Evolutionary conservation across 805 yeast genomes (phyloP), one percentile per base, ranked within the genome.

Genomic region (Saccharomycopsis selenospora): DNA sequence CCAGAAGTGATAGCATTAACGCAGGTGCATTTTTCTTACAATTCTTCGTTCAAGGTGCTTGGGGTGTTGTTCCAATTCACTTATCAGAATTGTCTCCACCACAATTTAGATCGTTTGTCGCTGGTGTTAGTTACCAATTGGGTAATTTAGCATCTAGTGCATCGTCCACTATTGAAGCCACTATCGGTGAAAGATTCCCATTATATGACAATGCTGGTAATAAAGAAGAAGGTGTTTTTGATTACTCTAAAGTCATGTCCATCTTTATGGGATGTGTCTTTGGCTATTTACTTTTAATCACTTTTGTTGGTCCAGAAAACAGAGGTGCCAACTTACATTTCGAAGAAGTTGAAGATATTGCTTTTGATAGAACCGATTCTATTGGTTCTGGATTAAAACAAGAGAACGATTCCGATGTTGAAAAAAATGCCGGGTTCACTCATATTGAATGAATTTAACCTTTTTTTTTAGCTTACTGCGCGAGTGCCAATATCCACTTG

Each of bases 111-210:
- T 70, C 87, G 1, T 70, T 82, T 53, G 71, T 80, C 41, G 73
- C 75, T 47, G 85, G 88, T 45, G 62, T 79, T 22, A 72, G 79
- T 7, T 82, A 82, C 60, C 89, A 82, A 64, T 71, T 82, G 50
- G 89, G 89, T 66, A 82, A 82, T 61, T 71, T 83, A 58, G 85
- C 82, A 0, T 76, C 85, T 3, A 74, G 84, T 18, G 88, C 87
- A 1, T 75, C 85, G 2, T 73, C 83, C 17, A 82, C 90, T 4
- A 82, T 82, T 53, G 87, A 82, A 62, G 68, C 86, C 2, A 67
- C 71, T n/a, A 65, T 80, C 40, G 83, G 89, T 24, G 70, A 69
- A 27, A 63, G 68, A 45, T 84, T 80, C 69, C 88, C 87, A 2
- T 56, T 80, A 26, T 57, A 54, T 42, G 59, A 65, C 36, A 58